A percentile compares a stretch with the other conserved stretches of the same genome.
phyloP scores from a whole-genome alignment of 345 rosid species.

The Sisymbrium altissimum region DNA sequence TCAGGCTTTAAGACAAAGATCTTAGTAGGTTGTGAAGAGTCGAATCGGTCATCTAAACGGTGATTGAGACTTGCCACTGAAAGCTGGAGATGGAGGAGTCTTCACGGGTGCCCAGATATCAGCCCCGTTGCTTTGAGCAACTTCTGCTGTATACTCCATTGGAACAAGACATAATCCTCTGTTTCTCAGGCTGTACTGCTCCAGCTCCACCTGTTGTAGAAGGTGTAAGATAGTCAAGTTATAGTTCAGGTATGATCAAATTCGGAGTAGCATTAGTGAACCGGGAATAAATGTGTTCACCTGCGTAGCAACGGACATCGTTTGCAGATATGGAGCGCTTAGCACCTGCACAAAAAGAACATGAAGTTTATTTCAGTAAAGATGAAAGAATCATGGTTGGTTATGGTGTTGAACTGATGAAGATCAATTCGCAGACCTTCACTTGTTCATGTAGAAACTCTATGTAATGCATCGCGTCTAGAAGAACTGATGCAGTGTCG shows the following conservation, averaged over 20 bases:
- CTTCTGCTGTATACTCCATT: slow-evolving; percentile 60
- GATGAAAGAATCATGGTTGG: background rate
- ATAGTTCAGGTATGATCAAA: background rate
- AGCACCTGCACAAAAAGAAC: slow-evolving; percentile 56
- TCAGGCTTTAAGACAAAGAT: slow-evolving; percentile 5
- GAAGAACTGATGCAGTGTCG: slow-evolving; percentile 94
- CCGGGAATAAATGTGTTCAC: slow-evolving; percentile 30
- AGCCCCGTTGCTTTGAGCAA: slow-evolving; percentile 89
- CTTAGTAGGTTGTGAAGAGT: slow-evolving; percentile 10
- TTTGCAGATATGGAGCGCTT: slow-evolving; percentile 93
- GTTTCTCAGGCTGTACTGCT: slow-evolving; percentile 56
- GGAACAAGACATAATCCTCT: slow-evolving; percentile 91
- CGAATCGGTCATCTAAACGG: slow-evolving; percentile 31
- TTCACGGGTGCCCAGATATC: slow-evolving; percentile 97
- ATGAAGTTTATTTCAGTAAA: background rate
- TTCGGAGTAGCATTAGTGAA: background rate
- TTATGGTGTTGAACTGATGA: background rate
- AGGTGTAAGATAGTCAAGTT: background rate
- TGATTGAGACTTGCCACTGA: slow-evolving; percentile 32
- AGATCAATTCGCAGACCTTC: slow-evolving; percentile 54
- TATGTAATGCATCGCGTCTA: slow-evolving; percentile 82
- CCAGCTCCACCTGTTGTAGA: slow-evolving; percentile 42
- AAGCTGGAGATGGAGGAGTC: slow-evolving; percentile 58
- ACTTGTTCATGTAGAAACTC: slow-evolving; percentile 96
- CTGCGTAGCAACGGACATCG: slow-evolving; percentile 45